Evolutionary conservation across 139 green algal genomes (phyloP), one percentile per base, ranked within the genome.

Genomic region (Spirogloea muscicola): DNA sequence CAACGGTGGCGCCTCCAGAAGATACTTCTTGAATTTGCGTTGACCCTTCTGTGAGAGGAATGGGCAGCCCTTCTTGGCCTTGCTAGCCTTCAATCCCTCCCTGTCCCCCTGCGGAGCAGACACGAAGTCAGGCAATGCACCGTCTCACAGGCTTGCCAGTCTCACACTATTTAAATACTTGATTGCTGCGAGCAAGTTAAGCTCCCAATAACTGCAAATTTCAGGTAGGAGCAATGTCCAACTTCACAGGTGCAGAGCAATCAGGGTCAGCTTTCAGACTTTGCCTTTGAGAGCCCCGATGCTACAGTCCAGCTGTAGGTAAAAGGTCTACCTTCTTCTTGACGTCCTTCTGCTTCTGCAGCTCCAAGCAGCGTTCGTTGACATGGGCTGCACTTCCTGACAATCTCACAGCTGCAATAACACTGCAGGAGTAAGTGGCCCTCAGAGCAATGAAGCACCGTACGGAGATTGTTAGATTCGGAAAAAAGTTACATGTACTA

Each of bases 311-410:
- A n/a, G n/a, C n/a, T n/a, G n/a, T n/a, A n/a, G n/a, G n/a, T n/a
- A n/a, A n/a, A n/a, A n/a, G n/a, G n/a, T n/a, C n/a, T n/a, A n/a
- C n/a, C n/a, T n/a, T n/a, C n/a, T n/a, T n/a, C n/a, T n/a, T n/a
- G n/a, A n/a, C n/a, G n/a, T n/a, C n/a, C n/a, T 48, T 78, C n/a
- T 63, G 27, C 60, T 57, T 70, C 61, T 95, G 89, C 52, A 97
- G 81, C 38, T 98, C 92, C 48, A 94, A 68, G 83, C 93, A 98
- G 1, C 83, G 79, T 76, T 98, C 93, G 67, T 92, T 95, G 59
- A 98, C 94, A 68, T 83, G 75, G 9, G 81, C 49, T 5, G 72
- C 65, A 33, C 5, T 66, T 38, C 59, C 59, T n/a, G 64, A 46
- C 59, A 41, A 39, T 16, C 33, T 1, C 18, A 80, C 70, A 40